These are phyloP conservation scores for Fusarium veterinarium DNA, from an alignment of 2,329 filamentous ascomycete genomes.

Conservation along the genomic window DNA sequence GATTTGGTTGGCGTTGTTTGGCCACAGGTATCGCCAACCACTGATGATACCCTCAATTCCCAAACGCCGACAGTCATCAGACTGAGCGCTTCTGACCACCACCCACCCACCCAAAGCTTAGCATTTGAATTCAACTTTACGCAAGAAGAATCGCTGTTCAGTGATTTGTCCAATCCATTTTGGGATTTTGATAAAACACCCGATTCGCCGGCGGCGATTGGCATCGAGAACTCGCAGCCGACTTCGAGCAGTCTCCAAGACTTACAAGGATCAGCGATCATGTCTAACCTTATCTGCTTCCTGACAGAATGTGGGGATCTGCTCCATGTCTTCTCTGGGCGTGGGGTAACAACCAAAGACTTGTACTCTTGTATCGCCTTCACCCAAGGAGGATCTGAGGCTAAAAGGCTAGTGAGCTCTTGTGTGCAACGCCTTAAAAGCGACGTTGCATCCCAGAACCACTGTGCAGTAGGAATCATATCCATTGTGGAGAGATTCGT, in stretches of 20 bases:
- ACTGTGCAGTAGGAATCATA: accelerated
- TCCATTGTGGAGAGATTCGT: neutral
- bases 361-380: neutral
- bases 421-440: accelerated
- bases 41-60: accelerated
- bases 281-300: neutral
- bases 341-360: neutral
- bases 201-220: accelerated
- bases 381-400: neutral
- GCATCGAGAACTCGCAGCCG: accelerated
- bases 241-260: accelerated
- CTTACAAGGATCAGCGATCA: neutral
- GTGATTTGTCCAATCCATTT: accelerated
- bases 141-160: accelerated
- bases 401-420: neutral
- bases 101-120: accelerated
- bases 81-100: too few species aligned
- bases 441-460: accelerated
- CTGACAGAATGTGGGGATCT: neutral
- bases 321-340: neutral
- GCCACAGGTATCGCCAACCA: accelerated
- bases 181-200: accelerated
- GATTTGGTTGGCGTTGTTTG: accelerated
- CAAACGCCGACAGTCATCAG: accelerated
- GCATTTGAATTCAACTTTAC: accelerated